These are phyloP conservation scores for Penicillium arizonense DNA, from an alignment of 495 filamentous ascomycete species.

Conservation along the genomic window DNA sequence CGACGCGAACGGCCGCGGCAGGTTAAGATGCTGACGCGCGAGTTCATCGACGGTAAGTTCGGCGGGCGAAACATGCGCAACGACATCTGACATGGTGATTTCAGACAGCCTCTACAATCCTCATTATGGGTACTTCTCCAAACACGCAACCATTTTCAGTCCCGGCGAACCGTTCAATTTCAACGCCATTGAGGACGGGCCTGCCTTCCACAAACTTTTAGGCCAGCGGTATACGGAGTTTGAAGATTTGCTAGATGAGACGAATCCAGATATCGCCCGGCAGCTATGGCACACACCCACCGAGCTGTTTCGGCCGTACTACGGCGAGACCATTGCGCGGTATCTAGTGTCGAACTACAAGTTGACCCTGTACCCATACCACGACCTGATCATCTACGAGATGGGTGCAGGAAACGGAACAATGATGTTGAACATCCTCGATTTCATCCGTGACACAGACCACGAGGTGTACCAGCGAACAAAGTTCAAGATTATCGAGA, in stretches of 20 bases:
- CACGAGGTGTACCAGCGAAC: constrained; percentile 93
- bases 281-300: constrained; percentile 99
- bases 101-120: constrained; percentile 96
- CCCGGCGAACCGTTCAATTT: constrained; percentile 94
- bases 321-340: constrained; percentile 92
- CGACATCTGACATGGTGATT: constrained; percentile 8
- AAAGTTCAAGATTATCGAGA: constrained; percentile 93
- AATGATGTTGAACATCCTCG: constrained; percentile 95
- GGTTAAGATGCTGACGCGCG: constrained; percentile 94
- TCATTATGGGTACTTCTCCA: constrained; percentile 96
- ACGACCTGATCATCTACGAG: constrained; percentile 98
- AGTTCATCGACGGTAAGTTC: constrained; percentile 89
- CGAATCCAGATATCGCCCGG: constrained; percentile 66
- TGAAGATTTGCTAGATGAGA: constrained; percentile 79
- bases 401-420: constrained; percentile 98
- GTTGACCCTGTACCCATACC: constrained; percentile 87
- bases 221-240: constrained; percentile 82
- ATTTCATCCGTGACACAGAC: constrained; percentile 89
- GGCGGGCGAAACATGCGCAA: neutral
- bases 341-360: constrained; percentile 96
- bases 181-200: constrained; percentile 72
- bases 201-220: constrained; percentile 73
- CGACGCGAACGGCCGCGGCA: constrained; percentile 74
- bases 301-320: constrained; percentile 93
- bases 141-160: constrained; percentile 94